A percentile compares a stretch with the other conserved stretches of the same genome.
phyloP scores from a whole-genome alignment of 768 basidiomycete species.

The Boletus insuetus region DNA sequence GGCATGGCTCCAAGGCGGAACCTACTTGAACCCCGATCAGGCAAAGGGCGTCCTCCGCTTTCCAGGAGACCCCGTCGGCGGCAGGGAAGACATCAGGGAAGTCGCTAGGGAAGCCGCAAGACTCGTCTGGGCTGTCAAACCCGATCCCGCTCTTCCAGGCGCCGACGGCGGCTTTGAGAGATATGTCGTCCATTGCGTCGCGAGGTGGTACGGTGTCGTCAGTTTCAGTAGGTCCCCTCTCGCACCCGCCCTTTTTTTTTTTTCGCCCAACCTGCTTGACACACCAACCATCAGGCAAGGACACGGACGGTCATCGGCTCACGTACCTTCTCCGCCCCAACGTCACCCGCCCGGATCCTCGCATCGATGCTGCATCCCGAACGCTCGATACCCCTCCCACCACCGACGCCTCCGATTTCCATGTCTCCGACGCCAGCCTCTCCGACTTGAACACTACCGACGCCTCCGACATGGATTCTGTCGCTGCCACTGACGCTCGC shows the following conservation, averaged over 20 bases:
- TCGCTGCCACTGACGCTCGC: slow-evolving; percentile 7
- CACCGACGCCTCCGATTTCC: slow-evolving; percentile 62
- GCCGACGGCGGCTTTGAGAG: slow-evolving; percentile 68
- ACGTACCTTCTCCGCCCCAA: slow-evolving; percentile 84
- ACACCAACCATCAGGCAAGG: slow-evolving; percentile 34
- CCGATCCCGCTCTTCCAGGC: not conserved
- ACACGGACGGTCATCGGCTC: slow-evolving; percentile 54
- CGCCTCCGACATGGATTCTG: slow-evolving; percentile 26
- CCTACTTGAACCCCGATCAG: slow-evolving; percentile 52
- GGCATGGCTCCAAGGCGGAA: slow-evolving; percentile 63
- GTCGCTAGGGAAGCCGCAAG: slow-evolving; percentile 61
- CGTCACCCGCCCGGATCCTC: slow-evolving; percentile 55
- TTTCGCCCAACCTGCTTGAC: not conserved
- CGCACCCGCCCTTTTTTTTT: not conserved
- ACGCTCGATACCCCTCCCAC: slow-evolving; percentile 69
- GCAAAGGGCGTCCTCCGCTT: slow-evolving; percentile 24
- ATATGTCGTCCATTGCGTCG: slow-evolving; percentile 81
- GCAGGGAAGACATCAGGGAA: slow-evolving; percentile 57
- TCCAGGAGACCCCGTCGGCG: slow-evolving; percentile 49
- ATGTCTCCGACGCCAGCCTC: slow-evolving; percentile 45
- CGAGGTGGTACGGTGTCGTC: slow-evolving; percentile 74
- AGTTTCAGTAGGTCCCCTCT: slow-evolving; percentile 65
- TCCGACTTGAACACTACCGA: slow-evolving; percentile 33
- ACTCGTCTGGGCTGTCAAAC: slow-evolving; percentile 66
- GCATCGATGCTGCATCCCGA: slow-evolving; percentile 20